phyloP scores from a whole-genome alignment of 345 rosid genomes.

The Populus simonii region DNA sequence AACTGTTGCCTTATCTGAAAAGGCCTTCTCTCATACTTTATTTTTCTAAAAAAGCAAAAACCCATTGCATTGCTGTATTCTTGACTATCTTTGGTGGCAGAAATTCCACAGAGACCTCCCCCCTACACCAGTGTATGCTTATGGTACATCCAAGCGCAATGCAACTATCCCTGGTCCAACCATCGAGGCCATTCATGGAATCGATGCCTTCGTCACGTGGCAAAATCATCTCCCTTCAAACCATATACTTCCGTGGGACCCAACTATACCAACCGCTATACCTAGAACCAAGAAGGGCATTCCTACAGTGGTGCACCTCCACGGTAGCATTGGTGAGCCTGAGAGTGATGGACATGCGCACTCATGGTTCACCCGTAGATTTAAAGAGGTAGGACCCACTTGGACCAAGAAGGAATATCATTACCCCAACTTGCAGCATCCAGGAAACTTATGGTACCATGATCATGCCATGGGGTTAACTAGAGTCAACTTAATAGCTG shows the following conservation, averaged over 20 bases:
- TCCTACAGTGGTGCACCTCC: constrained; percentile 95
- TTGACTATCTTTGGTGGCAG: constrained; percentile 24
- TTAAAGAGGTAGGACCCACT: constrained; percentile 50
- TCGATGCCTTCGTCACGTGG: constrained; percentile 68
- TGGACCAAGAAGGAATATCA: constrained; percentile 59
- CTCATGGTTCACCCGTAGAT: constrained; percentile 82
- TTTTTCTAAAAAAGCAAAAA: too few species aligned
- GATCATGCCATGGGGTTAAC: constrained; percentile 94
- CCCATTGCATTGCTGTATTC: too few species aligned
- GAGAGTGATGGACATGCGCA: constrained; percentile 67
- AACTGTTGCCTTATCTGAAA: too few species aligned
- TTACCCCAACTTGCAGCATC: constrained; percentile 69
- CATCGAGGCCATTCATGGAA: constrained; percentile 71
- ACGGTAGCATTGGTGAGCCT: constrained; percentile 75
- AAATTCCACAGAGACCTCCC: constrained; percentile 91
- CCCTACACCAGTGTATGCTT: constrained; percentile 76
- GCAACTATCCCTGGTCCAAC: constrained; percentile 94
- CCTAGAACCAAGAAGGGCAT: constrained; percentile 47
- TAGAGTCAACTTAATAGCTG: constrained; percentile 79
- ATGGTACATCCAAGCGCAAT: constrained; percentile 46
- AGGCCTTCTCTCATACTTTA: background rate
- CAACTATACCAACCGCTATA: constrained; percentile 67
- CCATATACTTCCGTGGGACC: constrained; percentile 94
- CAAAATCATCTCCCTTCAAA: constrained; percentile 71
- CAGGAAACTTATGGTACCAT: constrained; percentile 92